These are phyloP conservation scores for Termitomyces sp. DNA, from an alignment of 768 basidiomycete species.

Conservation along the genomic window DNA sequence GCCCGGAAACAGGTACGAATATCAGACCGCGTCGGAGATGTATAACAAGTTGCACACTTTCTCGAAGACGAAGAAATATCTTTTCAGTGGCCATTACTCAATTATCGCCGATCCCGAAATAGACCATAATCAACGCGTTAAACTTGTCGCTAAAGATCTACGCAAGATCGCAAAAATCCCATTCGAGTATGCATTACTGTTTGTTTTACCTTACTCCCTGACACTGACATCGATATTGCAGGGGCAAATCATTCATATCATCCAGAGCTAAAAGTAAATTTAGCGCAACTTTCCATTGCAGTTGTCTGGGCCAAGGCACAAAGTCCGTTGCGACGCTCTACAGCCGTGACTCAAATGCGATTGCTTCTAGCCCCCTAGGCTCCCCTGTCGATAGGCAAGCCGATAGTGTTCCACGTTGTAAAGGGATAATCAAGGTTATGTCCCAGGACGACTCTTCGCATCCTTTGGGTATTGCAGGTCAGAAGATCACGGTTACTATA, in stretches of 20 bases:
- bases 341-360: not conserved
- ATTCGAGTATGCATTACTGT: slow-evolving; percentile 22
- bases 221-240: not conserved
- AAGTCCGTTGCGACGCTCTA: not conserved
- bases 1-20: slow-evolving; percentile 16
- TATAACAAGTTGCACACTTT: slow-evolving; percentile 19
- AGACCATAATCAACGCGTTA: slow-evolving; percentile 18
- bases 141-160: slow-evolving; percentile 23
- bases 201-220: not conserved
- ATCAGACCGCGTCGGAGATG: slow-evolving; percentile 25
- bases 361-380: not conserved
- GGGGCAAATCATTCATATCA: not conserved
- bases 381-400: not conserved
- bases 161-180: slow-evolving; percentile 23
- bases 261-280: not conserved
- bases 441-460: slow-evolving; percentile 22
- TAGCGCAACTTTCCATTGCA: not conserved
- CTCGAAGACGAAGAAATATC: slow-evolving; percentile 6
- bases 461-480: slow-evolving; percentile 22
- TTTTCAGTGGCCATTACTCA: slow-evolving; percentile 23
- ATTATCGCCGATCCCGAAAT: slow-evolving; percentile 23
- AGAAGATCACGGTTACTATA: slow-evolving; percentile 21
- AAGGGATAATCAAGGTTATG: slow-evolving; percentile 19
- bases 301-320: not conserved
- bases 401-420: slow-evolving; percentile 10